Base-by-base conservation (phyloP, 257 asterid genomes). In the Buddleja alternifolia region DNA sequence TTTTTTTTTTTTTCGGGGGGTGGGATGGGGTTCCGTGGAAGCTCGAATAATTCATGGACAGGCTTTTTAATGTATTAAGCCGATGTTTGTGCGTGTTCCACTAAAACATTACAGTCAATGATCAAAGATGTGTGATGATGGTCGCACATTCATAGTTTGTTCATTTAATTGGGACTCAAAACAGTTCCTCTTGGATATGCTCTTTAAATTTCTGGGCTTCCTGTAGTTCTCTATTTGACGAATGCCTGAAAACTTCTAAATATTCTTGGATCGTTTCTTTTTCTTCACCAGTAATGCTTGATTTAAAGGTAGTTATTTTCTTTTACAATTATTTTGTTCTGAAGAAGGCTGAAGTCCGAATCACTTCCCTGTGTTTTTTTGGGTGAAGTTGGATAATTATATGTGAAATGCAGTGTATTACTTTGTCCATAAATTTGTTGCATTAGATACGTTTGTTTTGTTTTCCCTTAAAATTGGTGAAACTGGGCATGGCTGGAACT, bases 1-100 rank as follows among this genome's bases (percentile, higher is more conserved):
- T n/a, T n/a, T n/a, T n/a, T n/a, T n/a, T n/a, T n/a, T n/a, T n/a
- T n/a, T n/a, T n/a, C n/a, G 10, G 16, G 42, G 40, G 36, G 5
- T n/a, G 32, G 39, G 36, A 3, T 9, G 44, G 59, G 23, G 69
- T 32, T 46, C 14, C 1, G 5, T 63, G 29, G 57, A 57, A 61
- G 20, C 45, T 54, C 10, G 62, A 63, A 62, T 57, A 63, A 55
- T 55, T 66, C 56, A 8, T 44, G 39, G 41, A 40, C 29, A 12
- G 66, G 36, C 21, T 56, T 48, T 62, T 10, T 10, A 0, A 23
- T 36, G 34, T 44, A 37, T 62, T 60, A 29, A 25, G 66, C 16
- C 41, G 8, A 19, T 50, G 52, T 61, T 60, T 52, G 10, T 14
- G 15, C 41, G 23, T 37, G n/a, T 45, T 14, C 15, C 24, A 8